Evolutionary conservation across 1,139 yeast species (phyloP).

Genomic region (Kodamaea sp.): DNA sequence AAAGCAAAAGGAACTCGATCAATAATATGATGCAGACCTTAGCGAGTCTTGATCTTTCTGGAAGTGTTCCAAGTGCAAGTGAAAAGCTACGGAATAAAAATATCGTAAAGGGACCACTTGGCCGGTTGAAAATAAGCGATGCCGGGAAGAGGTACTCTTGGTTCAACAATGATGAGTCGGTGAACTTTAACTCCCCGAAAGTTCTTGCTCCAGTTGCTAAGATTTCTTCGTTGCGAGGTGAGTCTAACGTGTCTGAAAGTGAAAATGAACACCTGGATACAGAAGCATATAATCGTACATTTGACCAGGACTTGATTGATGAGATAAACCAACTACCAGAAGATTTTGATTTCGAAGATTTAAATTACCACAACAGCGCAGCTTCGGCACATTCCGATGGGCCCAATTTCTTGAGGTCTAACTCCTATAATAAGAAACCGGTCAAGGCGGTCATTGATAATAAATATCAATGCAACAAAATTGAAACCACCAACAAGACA

Average conservation of each 20-base stretch:
- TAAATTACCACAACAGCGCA: constrained; percentile 17
- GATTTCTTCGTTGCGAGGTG: not conserved
- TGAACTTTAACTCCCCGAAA: constrained; percentile 15
- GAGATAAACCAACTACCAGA: constrained; percentile 61
- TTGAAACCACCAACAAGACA: constrained; percentile 53
- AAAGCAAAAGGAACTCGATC: constrained; percentile 16
- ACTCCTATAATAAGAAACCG: constrained; percentile 43
- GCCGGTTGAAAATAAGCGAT: constrained; percentile 1
- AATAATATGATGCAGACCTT: constrained; percentile 18
- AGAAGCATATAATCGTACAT: constrained; percentile 17
- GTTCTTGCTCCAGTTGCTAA: not conserved
- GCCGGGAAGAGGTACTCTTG: constrained; percentile 33
- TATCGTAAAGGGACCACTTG: constrained; percentile 1
- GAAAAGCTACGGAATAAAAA: constrained; percentile 3
- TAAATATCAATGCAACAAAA: constrained; percentile 38
- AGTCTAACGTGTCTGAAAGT: constrained; percentile 4
- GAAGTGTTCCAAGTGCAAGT: constrained; percentile 4
- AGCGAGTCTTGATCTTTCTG: constrained; percentile 15
- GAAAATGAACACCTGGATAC: constrained; percentile 12
- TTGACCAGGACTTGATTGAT: constrained; percentile 45
- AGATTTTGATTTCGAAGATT: constrained; percentile 55
- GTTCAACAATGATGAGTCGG: constrained; percentile 36
- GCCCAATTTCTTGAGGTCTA: constrained; percentile 27
- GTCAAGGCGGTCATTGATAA: constrained; percentile 27
- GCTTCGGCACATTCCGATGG: not conserved